A percentile compares a stretch with the other conserved stretches of the same genome.
These are phyloP conservation scores for Gracilariopsis chorda DNA, from an alignment of 23 red algal genomes.

Conservation along the genomic window DNA sequence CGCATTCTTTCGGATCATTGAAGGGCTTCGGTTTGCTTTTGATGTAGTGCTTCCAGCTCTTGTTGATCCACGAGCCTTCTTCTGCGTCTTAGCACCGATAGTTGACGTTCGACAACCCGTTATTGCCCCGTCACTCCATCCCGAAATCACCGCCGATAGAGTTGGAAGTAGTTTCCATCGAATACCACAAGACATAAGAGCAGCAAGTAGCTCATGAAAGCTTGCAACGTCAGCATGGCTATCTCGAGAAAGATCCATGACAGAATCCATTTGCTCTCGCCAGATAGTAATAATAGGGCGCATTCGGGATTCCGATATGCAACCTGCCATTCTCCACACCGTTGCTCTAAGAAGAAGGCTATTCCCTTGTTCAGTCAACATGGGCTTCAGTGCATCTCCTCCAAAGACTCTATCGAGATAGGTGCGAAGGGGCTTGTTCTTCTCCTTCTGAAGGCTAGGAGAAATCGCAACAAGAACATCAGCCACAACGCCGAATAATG, in stretches of 20 bases:
- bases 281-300: slow-evolving; percentile 7
- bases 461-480: slow-evolving; percentile 41
- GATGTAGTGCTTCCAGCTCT: background rate
- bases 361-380: background rate
- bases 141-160: slow-evolving; percentile 13
- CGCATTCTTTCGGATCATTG: background rate
- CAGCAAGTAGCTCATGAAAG: slow-evolving; percentile 29
- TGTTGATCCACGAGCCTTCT: background rate
- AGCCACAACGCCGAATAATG: slow-evolving; percentile 33
- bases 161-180: slow-evolving; percentile 43
- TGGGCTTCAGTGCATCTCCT: slow-evolving; percentile 36
- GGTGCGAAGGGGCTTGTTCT: slow-evolving; percentile 10
- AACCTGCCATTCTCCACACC: slow-evolving; percentile 42
- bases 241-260: background rate
- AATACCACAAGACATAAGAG: slow-evolving; percentile 34
- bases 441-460: slow-evolving; percentile 26
- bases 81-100: background rate
- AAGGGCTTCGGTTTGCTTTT: background rate
- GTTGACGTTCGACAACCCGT: background rate
- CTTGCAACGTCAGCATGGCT: background rate
- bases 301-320: slow-evolving; percentile 26
- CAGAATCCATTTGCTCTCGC: slow-evolving; percentile 35
- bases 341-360: background rate
- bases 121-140: slow-evolving; percentile 40
- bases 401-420: slow-evolving; percentile 51